Percentiles rank a stretch among this genome's conserved stretches.
Evolutionary conservation across 345 rosid genomes (phyloP).

Genomic region (Gossypium australe): DNA sequence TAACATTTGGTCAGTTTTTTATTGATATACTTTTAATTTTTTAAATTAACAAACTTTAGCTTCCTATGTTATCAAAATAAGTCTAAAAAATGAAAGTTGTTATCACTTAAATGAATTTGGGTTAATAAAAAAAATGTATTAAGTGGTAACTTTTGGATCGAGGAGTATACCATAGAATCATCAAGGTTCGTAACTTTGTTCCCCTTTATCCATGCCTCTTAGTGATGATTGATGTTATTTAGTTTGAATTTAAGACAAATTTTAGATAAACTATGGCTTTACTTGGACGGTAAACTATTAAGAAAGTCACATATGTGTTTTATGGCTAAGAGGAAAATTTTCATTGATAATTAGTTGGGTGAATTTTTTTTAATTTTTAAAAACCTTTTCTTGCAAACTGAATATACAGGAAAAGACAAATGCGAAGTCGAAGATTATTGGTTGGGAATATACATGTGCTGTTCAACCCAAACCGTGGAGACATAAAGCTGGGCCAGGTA

Average conservation of each 20-base stretch:
- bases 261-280: not conserved
- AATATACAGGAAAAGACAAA: slow-evolving; percentile 30
- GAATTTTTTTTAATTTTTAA: not conserved
- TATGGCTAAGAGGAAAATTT: not conserved
- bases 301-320: not conserved
- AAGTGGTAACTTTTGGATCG: not conserved
- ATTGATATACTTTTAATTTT: not conserved
- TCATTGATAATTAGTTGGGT: not conserved
- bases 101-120: not conserved
- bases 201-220: not conserved
- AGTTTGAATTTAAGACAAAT: not conserved
- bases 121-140: slow-evolving; percentile 4
- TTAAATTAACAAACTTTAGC: not conserved
- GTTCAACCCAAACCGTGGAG: slow-evolving; percentile 84
- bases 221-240: not conserved
- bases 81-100: not conserved
- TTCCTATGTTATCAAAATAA: not conserved
- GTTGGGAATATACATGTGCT: slow-evolving; percentile 78
- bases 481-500: slow-evolving; percentile 89
- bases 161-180: not conserved
- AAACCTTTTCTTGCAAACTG: not conserved
- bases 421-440: slow-evolving; percentile 43
- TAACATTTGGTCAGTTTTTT: not conserved
- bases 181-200: not conserved
- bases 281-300: not conserved